Evolutionary conservation across 2,329 filamentous ascomycete species (phyloP).

Genomic region (Fusarium sp.): DNA sequence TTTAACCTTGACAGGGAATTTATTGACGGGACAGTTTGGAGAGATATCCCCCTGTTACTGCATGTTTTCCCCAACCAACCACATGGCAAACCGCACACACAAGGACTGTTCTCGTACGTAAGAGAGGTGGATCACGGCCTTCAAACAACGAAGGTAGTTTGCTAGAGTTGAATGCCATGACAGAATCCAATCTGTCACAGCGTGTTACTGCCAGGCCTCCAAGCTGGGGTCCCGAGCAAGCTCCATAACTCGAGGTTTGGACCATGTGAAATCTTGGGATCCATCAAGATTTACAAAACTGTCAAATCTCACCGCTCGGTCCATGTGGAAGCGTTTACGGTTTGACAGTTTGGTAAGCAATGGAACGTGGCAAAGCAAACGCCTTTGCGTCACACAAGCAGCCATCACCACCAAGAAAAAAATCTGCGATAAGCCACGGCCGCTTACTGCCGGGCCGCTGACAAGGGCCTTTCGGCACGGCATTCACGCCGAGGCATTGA

Average conservation of each 20-base stretch:
- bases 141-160: neutral
- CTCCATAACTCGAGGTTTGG: neutral
- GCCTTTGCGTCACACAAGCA: neutral
- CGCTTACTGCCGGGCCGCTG: slow-evolving; percentile 1
- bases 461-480: slow-evolving; percentile 11
- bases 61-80: neutral
- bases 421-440: neutral
- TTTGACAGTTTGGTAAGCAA: neutral
- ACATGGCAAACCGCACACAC: neutral
- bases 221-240: neutral
- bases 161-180: slow-evolving; percentile 9
- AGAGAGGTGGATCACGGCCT: neutral
- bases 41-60: neutral
- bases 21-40: neutral
- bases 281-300: neutral
- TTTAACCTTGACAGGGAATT: neutral
- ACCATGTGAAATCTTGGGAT: neutral
- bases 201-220: neutral
- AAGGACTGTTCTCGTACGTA: slow-evolving; percentile 5
- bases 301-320: slow-evolving; percentile 4
- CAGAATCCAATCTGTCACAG: slow-evolving; percentile 21
- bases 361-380: neutral
- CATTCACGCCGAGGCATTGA: slow-evolving; percentile 2
- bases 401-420: neutral
- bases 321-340: neutral